Evolutionary conservation across 306 rosid species (phyloP).

Genomic region (Lupinus albus): DNA sequence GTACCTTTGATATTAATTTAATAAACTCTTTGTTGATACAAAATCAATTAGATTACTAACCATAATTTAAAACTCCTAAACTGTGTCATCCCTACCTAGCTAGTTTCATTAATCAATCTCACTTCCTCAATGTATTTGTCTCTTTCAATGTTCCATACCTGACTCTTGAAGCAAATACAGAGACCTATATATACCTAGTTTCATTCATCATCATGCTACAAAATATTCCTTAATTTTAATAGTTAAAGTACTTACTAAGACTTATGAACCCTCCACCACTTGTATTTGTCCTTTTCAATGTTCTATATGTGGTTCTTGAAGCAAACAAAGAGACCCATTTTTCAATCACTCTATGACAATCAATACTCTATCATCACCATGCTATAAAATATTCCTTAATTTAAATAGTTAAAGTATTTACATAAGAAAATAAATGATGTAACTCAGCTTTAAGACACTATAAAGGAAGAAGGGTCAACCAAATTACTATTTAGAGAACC

Average conservation of each 20-base stretch:
- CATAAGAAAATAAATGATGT: constrained; percentile 1
- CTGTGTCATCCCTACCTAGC: constrained; percentile 24
- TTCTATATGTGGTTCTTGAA: neutral
- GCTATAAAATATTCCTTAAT: constrained; percentile 29
- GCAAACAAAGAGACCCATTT: constrained; percentile 11
- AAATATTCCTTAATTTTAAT: too few species aligned
- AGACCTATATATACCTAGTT: too few species aligned
- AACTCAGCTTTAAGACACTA: neutral
- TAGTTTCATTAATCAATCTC: constrained; percentile 34
- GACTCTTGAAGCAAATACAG: constrained; percentile 15
- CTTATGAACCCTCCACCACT: too few species aligned
- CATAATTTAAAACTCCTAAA: constrained; percentile 20
- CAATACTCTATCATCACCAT: constrained; percentile 1
- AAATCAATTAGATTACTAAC: too few species aligned
- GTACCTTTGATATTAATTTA: too few species aligned
- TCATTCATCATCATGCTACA: too few species aligned
- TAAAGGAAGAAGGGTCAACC: neutral
- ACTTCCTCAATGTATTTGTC: constrained; percentile 17
- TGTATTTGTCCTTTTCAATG: constrained; percentile 32
- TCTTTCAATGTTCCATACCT: constrained; percentile 24
- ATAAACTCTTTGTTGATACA: too few species aligned
- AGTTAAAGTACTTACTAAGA: too few species aligned
- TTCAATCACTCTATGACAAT: constrained; percentile 6
- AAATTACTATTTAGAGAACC: constrained; percentile 7
- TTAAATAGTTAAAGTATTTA: constrained; percentile 11